Base-by-base conservation (phyloP, 192 early-diverging fungal species). In the Linnemannia hyalina region DNA sequence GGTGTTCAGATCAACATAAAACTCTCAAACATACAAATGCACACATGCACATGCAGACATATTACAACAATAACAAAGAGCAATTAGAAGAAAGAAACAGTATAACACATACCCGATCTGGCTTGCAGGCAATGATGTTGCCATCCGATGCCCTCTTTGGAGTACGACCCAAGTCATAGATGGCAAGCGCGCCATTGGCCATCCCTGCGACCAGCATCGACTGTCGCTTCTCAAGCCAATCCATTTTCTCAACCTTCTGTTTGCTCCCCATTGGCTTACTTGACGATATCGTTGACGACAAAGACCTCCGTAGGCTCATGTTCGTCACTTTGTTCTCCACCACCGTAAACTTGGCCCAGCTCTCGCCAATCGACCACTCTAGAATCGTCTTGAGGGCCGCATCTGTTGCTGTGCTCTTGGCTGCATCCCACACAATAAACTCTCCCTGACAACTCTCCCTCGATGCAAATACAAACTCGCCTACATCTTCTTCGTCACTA, bases 361-460 rank as follows among this genome's bases (percentile, higher is more conserved):
- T 77, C 68, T 86, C 84, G 8, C 79, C 29, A n/a, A 86, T 81
- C 6, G 88, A 82, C 90, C 89, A 92, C 35, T 87, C 83, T 4
- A 90, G 70, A 40, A 87, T 82, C 0, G 68, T 77, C 26, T 80
- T 73, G 46, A 92, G 80, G 16, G 80, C 82, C 2, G 89, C 85
- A 75, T 90, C 90, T 10, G 74, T 81, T 22, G 78, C 73, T 0
- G 82, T 90, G 42, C 90, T 90, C 18, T 82, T 88, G 3, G 41
- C 36, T 13, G 88, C 88, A 47, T 90, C 83, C 91, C 91, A 92
- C 8, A 89, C 73, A 76, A 90, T 76, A 52, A 89, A 80, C 68
- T 92, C 90, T 38, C 81, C 82, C 71, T 92, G 90, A n/a, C 73
- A 70, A n/a, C 73, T 78, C 18, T 88, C 89, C 18, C 91, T 73